A percentile compares a stretch with the other conserved stretches of the same genome.
Evolutionary conservation across 2,329 filamentous ascomycete species (phyloP).

Genomic region (Phialocephala sp.): DNA sequence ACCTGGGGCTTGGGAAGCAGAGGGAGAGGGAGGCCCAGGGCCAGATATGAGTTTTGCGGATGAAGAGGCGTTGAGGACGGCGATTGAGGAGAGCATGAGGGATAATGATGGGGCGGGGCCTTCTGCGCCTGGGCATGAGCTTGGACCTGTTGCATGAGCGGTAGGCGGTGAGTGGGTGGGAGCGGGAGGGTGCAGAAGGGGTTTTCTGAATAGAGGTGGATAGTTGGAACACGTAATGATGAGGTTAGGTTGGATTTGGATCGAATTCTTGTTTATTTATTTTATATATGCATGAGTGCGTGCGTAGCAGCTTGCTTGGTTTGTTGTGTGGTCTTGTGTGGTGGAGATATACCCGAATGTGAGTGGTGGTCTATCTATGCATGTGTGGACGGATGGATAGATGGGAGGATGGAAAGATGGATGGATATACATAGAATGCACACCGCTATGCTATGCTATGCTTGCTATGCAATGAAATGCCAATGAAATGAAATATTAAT

Average conservation of each 20-base stretch:
- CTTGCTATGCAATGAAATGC: background rate
- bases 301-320: too few relatives aligned
- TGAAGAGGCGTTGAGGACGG: slow-evolving; percentile 61
- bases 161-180: background rate
- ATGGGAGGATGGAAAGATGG: background rate
- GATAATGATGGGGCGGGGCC: slow-evolving; percentile 10
- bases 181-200: background rate
- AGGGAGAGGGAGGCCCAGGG: slow-evolving; percentile 6
- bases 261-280: slow-evolving; percentile 1
- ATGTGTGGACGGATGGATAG: background rate
- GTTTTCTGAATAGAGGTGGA: background rate
- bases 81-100: slow-evolving; percentile 61
- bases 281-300: background rate
- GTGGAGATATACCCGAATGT: background rate
- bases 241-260: background rate
- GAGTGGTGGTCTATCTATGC: background rate
- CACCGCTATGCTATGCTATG: background rate
- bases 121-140: background rate
- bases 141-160: too few relatives aligned
- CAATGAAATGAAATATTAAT: too few relatives aligned
- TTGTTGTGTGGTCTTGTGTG: background rate
- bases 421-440: background rate
- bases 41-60: slow-evolving; percentile 46
- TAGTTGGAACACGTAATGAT: background rate
- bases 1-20: background rate